Percentiles rank a stretch among this genome's conserved stretches.
Evolutionary conservation across 495 filamentous ascomycete species (phyloP).

Genomic region (Xylaria telfairii): DNA sequence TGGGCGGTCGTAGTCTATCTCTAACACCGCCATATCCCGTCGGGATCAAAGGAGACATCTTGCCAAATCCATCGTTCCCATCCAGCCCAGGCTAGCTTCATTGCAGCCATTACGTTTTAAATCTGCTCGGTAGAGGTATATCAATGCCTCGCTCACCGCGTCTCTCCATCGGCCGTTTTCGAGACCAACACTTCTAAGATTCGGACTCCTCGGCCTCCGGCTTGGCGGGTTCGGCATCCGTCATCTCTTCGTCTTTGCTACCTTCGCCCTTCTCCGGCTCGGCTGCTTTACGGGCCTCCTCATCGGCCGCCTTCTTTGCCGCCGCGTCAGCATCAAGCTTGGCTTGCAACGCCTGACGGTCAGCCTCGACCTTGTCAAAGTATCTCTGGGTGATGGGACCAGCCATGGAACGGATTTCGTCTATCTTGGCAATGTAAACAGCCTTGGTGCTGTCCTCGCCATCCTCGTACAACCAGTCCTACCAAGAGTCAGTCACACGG

Average conservation of each 20-base stretch:
- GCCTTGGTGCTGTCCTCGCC: conserved; percentile 95
- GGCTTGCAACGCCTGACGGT: conserved; percentile 78
- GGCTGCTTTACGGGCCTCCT: conserved; percentile 61
- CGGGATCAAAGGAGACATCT: conserved; percentile 4
- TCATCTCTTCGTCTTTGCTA: conserved; percentile 62
- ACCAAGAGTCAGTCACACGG: conserved; percentile 29
- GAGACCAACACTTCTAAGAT: conserved; percentile 33
- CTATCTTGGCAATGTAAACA: conserved; percentile 90
- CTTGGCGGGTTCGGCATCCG: conserved; percentile 59
- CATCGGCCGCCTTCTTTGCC: conserved; percentile 75
- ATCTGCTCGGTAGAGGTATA: background rate
- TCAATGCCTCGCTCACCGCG: background rate
- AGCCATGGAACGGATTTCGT: conserved; percentile 89
- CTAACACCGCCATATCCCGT: conserved; percentile 22
- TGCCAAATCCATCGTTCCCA: conserved; percentile 15
- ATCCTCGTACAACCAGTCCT: conserved; percentile 99
- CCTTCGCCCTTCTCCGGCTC: conserved; percentile 50
- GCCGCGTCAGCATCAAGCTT: conserved; percentile 82
- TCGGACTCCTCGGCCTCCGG: conserved; percentile 47
- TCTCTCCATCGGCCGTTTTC: background rate
- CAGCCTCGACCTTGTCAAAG: conserved; percentile 90
- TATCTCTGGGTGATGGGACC: conserved; percentile 94
- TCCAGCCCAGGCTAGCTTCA: conserved; percentile 11
- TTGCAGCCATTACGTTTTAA: conserved; percentile 24
- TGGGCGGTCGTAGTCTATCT: conserved; percentile 23